Evolutionary conservation across 2,329 filamentous ascomycete genomes (phyloP).

Genomic region (Neopestalotiopsis sp.): DNA sequence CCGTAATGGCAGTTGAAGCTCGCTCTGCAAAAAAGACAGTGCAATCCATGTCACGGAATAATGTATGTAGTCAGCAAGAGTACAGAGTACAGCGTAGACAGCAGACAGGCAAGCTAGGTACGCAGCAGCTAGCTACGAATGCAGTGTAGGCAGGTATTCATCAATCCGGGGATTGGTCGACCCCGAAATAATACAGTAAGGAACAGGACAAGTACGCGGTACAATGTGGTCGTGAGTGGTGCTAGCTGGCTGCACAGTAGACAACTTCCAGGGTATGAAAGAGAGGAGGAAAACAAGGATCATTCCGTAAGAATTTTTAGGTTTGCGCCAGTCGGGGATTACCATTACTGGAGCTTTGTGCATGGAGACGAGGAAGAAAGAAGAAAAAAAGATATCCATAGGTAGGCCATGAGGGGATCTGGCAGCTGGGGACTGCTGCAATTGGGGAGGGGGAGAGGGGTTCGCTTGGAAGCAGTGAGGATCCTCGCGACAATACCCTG

Average conservation of each 20-base stretch:
- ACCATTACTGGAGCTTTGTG: constrained; percentile 3
- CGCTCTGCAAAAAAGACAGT: no score
- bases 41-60: neutral
- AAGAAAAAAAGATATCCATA: neutral
- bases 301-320: neutral
- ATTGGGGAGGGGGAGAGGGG: neutral
- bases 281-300: neutral
- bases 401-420: neutral
- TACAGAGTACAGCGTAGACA: neutral
- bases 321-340: constrained; percentile 15
- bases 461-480: constrained; percentile 12
- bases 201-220: neutral
- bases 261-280: neutral
- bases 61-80: neutral
- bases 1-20: neutral
- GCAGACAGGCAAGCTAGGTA: neutral
- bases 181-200: no score
- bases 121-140: neutral
- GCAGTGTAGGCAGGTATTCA: neutral
- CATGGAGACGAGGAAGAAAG: neutral
- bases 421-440: neutral
- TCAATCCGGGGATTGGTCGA: neutral
- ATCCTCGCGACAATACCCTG: constrained; percentile 11
- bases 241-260: neutral
- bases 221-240: neutral